Evolutionary conservation across 2,329 filamentous ascomycete genomes (phyloP).

Genomic region (Dothidotthia symphoricarpi): DNA sequence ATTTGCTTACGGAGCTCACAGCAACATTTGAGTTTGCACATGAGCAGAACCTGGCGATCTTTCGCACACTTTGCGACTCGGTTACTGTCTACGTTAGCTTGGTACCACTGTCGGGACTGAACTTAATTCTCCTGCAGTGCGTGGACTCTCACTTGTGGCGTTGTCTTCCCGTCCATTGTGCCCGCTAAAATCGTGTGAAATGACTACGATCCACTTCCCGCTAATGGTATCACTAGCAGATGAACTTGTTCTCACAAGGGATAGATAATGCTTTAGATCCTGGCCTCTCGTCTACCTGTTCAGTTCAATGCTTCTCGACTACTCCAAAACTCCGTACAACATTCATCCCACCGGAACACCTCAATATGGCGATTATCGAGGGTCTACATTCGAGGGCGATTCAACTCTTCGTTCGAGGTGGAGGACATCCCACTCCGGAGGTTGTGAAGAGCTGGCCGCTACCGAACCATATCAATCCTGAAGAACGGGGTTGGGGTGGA

Average conservation of each 20-base stretch:
- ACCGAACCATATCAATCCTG: conserved; percentile 50
- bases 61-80: too few relatives aligned
- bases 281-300: neutral
- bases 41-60: too few relatives aligned
- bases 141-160: too few relatives aligned
- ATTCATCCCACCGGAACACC: neutral
- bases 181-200: too few relatives aligned
- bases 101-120: too few relatives aligned
- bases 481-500: conserved; percentile 45
- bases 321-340: neutral
- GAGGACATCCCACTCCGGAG: conserved; percentile 41
- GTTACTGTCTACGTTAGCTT: too few relatives aligned
- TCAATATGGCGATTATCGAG: conserved; percentile 7
- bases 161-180: too few relatives aligned
- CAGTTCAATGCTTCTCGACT: conserved; percentile 1
- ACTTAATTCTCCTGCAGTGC: too few relatives aligned
- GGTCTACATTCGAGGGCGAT: conserved; percentile 3
- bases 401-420: conserved; percentile 23
- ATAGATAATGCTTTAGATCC: conserved; percentile 2
- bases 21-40: too few relatives aligned
- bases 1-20: too few relatives aligned
- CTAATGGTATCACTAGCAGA: too few relatives aligned
- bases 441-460: conserved; percentile 47
- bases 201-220: too few relatives aligned
- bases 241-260: neutral